Conservation (phyloP, 2,329 filamentous ascomycete genomes). For the Pleurostoma richardsiae region DNA sequence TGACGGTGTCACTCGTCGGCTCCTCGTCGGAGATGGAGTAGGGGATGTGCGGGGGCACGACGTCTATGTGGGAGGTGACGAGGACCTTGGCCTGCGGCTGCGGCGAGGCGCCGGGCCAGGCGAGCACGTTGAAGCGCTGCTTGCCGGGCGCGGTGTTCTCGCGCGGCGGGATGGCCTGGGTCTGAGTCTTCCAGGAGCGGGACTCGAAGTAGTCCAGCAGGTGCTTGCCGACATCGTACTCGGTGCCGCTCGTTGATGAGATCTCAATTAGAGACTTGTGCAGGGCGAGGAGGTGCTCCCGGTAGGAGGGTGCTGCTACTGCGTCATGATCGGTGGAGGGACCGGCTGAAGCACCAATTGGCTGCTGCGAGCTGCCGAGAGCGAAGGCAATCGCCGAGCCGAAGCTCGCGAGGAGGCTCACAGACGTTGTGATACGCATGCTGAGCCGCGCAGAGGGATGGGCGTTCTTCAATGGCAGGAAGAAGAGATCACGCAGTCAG, state of each 20-base stretch:
- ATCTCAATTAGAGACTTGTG: conserved; percentile 73
- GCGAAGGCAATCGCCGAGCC: background rate
- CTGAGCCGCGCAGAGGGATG: too few species aligned
- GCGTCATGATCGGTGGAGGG: background rate
- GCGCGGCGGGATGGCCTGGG: conserved; percentile 32
- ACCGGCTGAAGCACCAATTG: background rate
- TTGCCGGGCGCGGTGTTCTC: conserved; percentile 19
- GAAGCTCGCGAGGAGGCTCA: background rate
- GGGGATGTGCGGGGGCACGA: conserved; percentile 67
- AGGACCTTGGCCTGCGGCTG: conserved; percentile 48
- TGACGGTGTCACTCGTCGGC: conserved; percentile 40
- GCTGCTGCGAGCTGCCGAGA: background rate
- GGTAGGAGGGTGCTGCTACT: conserved; percentile 27
- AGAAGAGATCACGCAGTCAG: too few species aligned
- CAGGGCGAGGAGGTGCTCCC: conserved; percentile 57
- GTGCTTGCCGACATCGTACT: conserved; percentile 63
- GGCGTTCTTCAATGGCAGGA: too few species aligned
- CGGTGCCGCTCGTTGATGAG: conserved; percentile 65
- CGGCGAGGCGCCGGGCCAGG: conserved; percentile 47
- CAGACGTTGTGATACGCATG: too few species aligned
- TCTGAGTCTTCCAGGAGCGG: conserved; percentile 35
- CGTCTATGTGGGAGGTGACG: conserved; percentile 80
- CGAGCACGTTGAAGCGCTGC: conserved; percentile 69
- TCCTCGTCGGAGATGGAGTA: conserved; percentile 52
- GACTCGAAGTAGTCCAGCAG: conserved; percentile 60